These are phyloP conservation scores for Auxenochlorella pyrenoidosa DNA, from an alignment of 139 green algal species.

Conservation along the genomic window DNA sequence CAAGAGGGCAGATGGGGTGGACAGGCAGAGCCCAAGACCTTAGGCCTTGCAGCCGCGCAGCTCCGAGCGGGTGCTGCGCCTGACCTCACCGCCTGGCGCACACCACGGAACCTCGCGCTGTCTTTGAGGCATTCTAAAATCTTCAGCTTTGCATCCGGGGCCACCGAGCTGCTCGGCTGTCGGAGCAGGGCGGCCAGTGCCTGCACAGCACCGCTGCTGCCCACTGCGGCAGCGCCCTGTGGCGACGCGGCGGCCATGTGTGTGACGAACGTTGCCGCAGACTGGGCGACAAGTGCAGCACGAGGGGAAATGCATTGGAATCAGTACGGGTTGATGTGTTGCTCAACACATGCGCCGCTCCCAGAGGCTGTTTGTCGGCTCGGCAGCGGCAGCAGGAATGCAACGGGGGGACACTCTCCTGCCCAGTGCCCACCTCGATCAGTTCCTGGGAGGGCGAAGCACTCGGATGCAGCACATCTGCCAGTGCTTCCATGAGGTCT, in stretches of 20 bases:
- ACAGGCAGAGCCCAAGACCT: neutral
- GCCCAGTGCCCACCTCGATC: neutral
- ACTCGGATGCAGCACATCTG: neutral
- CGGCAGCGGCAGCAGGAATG: neutral
- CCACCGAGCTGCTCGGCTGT: neutral
- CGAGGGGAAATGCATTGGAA: neutral
- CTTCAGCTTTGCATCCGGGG: conserved; percentile 7
- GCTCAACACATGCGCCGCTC: no score
- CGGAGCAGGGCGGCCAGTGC: conserved; percentile 3
- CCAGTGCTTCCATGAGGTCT: neutral
- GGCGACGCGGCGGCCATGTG: neutral
- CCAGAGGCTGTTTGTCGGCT: no score
- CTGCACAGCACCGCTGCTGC: neutral
- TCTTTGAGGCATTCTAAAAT: neutral
- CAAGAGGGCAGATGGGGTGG: neutral
- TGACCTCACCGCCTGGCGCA: neutral
- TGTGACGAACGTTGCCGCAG: neutral
- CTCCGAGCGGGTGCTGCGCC: neutral
- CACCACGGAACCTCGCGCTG: neutral
- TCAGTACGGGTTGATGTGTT: no score
- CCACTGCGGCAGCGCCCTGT: neutral
- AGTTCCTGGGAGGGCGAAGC: neutral
- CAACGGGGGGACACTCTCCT: neutral
- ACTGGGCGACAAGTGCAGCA: neutral
- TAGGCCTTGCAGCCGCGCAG: neutral